Evolutionary conservation across 164 flowering plant genomes (phyloP).

Genomic region (Piper longum): DNA sequence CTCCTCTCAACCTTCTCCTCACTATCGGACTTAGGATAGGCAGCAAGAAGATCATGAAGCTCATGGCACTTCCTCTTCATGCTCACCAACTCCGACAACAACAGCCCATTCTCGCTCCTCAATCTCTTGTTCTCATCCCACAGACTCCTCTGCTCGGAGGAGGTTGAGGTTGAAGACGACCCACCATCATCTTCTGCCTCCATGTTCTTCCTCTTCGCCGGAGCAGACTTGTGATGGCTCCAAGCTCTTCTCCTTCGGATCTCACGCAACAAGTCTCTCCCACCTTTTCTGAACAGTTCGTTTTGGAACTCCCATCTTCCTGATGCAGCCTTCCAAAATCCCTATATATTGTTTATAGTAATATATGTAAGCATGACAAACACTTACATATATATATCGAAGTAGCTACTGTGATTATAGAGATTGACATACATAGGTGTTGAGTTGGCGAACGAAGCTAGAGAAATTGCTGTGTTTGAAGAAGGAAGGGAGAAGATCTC

Average conservation of each 20-base stretch:
- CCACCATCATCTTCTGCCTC: slow-evolving; percentile 37
- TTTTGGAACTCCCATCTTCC: slow-evolving; percentile 81
- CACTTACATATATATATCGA: too few species aligned
- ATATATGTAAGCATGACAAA: too few species aligned
- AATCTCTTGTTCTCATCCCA: slow-evolving; percentile 53
- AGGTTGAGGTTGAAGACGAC: slow-evolving; percentile 43
- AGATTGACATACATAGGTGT: slow-evolving; percentile 45
- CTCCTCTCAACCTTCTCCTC: slow-evolving; percentile 7
- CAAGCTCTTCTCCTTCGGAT: slow-evolving; percentile 62
- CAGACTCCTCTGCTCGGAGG: slow-evolving; percentile 27
- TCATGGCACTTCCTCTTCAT: slow-evolving; percentile 56
- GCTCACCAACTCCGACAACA: slow-evolving; percentile 35
- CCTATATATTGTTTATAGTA: slow-evolving; percentile 12
- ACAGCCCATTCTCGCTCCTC: slow-evolving; percentile 39
- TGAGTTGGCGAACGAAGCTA: slow-evolving; percentile 86
- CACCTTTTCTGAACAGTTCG: slow-evolving; percentile 47
- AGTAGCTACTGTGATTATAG: too few species aligned
- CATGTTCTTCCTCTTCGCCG: slow-evolving; percentile 1
- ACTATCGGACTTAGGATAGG: slow-evolving; percentile 11
- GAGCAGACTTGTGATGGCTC: slow-evolving; percentile 14
- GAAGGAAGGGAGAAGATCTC: slow-evolving; percentile 67
- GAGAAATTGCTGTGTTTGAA: slow-evolving; percentile 89
- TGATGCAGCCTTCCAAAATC: slow-evolving; percentile 55
- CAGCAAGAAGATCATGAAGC: slow-evolving; percentile 40
- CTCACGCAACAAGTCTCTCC: slow-evolving; percentile 31